Evolutionary conservation across 2,329 filamentous ascomycete genomes (phyloP).

Genomic region (Dactylonectria estremocensis): DNA sequence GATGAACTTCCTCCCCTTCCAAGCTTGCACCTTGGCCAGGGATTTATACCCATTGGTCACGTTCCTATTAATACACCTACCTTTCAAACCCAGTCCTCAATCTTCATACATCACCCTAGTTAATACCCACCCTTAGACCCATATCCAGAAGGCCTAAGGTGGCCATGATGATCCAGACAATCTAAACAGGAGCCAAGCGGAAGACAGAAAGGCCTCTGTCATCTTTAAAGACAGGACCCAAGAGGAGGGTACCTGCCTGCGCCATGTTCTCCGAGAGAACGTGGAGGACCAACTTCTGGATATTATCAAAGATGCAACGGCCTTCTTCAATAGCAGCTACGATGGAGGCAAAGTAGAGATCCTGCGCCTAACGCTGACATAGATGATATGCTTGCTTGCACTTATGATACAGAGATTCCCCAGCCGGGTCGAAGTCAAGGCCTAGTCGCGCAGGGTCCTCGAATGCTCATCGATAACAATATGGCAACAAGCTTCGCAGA

Average conservation of each 20-base stretch:
- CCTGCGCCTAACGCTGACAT: constrained; percentile 11
- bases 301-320: constrained; percentile 81
- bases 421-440: not conserved
- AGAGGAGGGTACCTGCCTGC: constrained; percentile 77
- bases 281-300: constrained; percentile 81
- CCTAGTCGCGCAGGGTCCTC: not conserved
- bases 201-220: constrained; percentile 76
- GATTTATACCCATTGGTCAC: too few species aligned
- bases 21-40: too few species aligned
- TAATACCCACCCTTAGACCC: constrained; percentile 58
- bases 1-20: too few species aligned
- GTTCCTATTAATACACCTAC: too few species aligned
- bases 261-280: constrained; percentile 80
- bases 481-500: not conserved
- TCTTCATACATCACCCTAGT: too few species aligned
- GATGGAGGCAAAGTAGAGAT: constrained; percentile 75
- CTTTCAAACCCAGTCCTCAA: too few species aligned
- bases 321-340: constrained; percentile 80
- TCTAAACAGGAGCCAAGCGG: constrained; percentile 80
- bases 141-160: constrained; percentile 83
- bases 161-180: constrained; percentile 87
- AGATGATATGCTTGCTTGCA: constrained; percentile 25
- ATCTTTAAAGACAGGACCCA: constrained; percentile 82
- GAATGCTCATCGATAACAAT: not conserved
- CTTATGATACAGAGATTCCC: constrained; percentile 23